These are phyloP conservation scores for Pythium monospermum DNA, from an alignment of 352 stramenopile genomes.

Conservation along the genomic window DNA sequence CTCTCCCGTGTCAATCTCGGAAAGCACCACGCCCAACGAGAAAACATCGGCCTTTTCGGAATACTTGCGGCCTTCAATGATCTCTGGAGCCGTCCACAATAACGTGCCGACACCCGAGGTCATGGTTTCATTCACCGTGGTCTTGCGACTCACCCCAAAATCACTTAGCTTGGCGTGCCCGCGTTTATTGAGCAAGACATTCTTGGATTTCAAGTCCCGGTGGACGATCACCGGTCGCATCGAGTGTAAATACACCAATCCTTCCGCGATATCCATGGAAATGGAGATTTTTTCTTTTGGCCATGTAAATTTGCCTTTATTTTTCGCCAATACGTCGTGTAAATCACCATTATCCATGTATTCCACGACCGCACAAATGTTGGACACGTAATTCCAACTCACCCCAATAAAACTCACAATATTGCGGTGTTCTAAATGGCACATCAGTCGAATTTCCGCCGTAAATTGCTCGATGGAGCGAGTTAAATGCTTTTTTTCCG, in stretches of 20 bases:
- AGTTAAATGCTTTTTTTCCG: constrained; percentile 48
- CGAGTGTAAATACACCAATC: constrained; percentile 82
- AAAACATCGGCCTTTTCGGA: constrained; percentile 87
- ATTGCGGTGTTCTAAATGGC: constrained; percentile 62
- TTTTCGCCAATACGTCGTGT: constrained; percentile 47
- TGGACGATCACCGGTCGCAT: constrained; percentile 71
- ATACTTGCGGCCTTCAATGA: constrained; percentile 84
- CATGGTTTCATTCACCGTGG: constrained; percentile 66
- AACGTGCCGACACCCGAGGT: constrained; percentile 76
- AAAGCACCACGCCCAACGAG: constrained; percentile 80
- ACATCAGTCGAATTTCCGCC: constrained; percentile 70
- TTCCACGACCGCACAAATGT: constrained; percentile 73
- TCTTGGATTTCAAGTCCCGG: constrained; percentile 86
- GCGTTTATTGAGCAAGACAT: constrained; percentile 69
- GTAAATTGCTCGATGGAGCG: constrained; percentile 59
- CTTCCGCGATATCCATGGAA: constrained; percentile 77
- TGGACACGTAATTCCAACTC: constrained; percentile 58
- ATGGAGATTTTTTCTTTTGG: constrained; percentile 71
- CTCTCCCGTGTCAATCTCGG: constrained; percentile 70
- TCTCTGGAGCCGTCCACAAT: constrained; percentile 85
- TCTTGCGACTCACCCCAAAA: constrained; percentile 81
- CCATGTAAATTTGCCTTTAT: constrained; percentile 54
- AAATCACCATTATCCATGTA: constrained; percentile 78
- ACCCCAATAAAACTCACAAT: constrained; percentile 73
- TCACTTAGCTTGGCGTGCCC: constrained; percentile 81